Percentiles rank a stretch among this genome's conserved stretches.
phyloP scores from a whole-genome alignment of 2,329 filamentous ascomycete genomes.

The Colletotrichum melonis region DNA sequence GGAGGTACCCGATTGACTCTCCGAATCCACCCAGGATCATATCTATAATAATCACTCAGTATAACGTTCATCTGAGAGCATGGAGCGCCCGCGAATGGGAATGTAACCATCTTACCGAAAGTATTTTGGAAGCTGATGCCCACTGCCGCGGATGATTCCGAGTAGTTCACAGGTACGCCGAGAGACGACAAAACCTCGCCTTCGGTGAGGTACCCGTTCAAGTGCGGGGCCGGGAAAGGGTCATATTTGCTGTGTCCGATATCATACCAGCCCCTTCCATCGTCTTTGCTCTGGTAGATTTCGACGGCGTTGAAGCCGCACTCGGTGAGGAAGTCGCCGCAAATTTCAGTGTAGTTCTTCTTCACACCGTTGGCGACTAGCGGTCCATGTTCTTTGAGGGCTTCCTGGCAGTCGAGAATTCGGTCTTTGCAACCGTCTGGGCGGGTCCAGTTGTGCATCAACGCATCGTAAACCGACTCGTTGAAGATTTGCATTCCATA shows the following conservation, averaged over 20 bases:
- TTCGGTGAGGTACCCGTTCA: constrained; percentile 37
- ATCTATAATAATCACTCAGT: constrained; percentile 38
- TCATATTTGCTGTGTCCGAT: constrained; percentile 36
- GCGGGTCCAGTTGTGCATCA: constrained; percentile 47
- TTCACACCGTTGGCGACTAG: constrained; percentile 39
- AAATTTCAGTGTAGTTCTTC: constrained; percentile 14
- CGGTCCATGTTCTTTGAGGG: constrained; percentile 42
- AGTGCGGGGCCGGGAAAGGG: constrained; percentile 36
- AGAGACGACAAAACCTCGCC: constrained; percentile 64
- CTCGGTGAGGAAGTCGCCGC: constrained; percentile 34
- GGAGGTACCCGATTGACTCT: constrained; percentile 52
- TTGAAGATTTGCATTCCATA: constrained; percentile 70
- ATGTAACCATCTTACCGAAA: constrained; percentile 5
- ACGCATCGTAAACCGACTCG: constrained; percentile 41
- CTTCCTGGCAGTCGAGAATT: constrained; percentile 63
- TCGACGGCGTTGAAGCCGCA: constrained; percentile 39
- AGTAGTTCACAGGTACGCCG: constrained; percentile 70
- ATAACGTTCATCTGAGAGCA: background rate
- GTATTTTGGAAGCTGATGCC: constrained; percentile 11
- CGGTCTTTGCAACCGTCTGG: constrained; percentile 63
- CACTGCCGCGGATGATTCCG: constrained; percentile 39
- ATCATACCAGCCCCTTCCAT: constrained; percentile 36
- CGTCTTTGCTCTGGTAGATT: constrained; percentile 28
- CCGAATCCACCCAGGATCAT: constrained; percentile 48
- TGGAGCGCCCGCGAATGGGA: background rate